A percentile compares a stretch with the other conserved stretches of the same genome.
Evolutionary conservation across 176 grass and related monocot genomes (phyloP).

Genomic region (Microstegium vimineum): DNA sequence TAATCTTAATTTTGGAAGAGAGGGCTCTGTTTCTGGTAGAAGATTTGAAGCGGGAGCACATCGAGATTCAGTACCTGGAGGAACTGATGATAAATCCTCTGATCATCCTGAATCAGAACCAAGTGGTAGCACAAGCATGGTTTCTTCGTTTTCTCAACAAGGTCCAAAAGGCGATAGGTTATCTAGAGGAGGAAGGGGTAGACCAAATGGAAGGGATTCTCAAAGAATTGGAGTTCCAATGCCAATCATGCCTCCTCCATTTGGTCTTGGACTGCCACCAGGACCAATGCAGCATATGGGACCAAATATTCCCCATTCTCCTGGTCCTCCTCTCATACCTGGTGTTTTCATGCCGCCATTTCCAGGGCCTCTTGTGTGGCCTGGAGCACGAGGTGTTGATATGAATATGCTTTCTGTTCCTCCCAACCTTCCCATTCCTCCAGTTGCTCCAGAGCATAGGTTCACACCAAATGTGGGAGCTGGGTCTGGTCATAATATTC

Average conservation of each 20-base stretch:
- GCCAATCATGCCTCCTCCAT: slow-evolving; percentile 63
- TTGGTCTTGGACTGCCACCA: slow-evolving; percentile 65
- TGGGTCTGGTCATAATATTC: slow-evolving; percentile 69
- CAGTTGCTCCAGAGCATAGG: slow-evolving; percentile 48
- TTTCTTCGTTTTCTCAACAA: slow-evolving; percentile 56
- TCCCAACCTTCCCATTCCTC: slow-evolving; percentile 72
- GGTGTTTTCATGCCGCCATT: slow-evolving; percentile 75
- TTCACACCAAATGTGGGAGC: slow-evolving; percentile 58
- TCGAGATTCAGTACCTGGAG: slow-evolving; percentile 36
- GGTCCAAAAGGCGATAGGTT: slow-evolving; percentile 62
- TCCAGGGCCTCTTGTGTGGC: slow-evolving; percentile 77
- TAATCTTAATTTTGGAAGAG: slow-evolving; percentile 78
- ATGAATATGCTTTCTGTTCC: slow-evolving; percentile 81
- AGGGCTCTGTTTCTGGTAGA: slow-evolving; percentile 60
- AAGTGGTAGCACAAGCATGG: slow-evolving; percentile 33
- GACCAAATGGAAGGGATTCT: slow-evolving; percentile 60
- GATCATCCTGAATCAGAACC: slow-evolving; percentile 45
- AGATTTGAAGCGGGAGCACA: slow-evolving; percentile 45
- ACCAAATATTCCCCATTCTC: slow-evolving; percentile 64
- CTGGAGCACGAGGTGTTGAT: slow-evolving; percentile 75
- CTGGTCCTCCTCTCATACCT: slow-evolving; percentile 57
- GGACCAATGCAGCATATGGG: slow-evolving; percentile 81
- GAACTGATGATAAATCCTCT: slow-evolving; percentile 40
- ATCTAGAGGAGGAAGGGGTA: slow-evolving; percentile 77
- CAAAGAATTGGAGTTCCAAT: slow-evolving; percentile 70